Evolutionary conservation across 768 basidiomycete genomes (phyloP).

Genomic region (Boletus eberwhitei): DNA sequence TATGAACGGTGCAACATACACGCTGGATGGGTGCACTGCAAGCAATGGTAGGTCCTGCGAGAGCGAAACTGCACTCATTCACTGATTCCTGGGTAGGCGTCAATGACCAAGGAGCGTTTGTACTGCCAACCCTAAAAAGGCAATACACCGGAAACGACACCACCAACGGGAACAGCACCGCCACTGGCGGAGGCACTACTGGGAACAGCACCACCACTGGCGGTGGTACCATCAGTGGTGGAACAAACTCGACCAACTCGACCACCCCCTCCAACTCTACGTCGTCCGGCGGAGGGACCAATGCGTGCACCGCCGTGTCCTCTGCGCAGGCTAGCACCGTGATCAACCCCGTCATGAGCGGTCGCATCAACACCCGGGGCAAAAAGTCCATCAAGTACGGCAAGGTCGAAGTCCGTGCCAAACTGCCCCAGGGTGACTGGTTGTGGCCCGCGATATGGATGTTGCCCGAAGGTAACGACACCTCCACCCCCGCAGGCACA

Average conservation of each 20-base stretch:
- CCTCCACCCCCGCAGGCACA: constrained; percentile 15
- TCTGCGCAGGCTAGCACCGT: constrained; percentile 31
- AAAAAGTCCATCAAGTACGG: constrained; percentile 51
- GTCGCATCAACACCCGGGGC: constrained; percentile 50
- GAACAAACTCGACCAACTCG: constrained; percentile 24
- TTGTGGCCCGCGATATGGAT: constrained; percentile 34
- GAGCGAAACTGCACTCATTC: background rate
- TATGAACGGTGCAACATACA: constrained; percentile 38
- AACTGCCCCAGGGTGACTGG: constrained; percentile 54
- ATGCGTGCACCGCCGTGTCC: constrained; percentile 43
- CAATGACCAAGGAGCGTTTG: constrained; percentile 25
- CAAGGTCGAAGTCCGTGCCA: constrained; percentile 58
- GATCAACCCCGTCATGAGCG: constrained; percentile 54
- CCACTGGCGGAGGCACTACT: background rate
- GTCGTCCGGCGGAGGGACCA: constrained; percentile 8
- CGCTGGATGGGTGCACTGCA: constrained; percentile 36
- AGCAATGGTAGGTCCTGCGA: constrained; percentile 2
- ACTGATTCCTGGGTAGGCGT: constrained; percentile 10
- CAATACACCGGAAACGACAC: constrained; percentile 16
- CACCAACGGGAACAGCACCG: background rate
- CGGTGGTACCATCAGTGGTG: constrained; percentile 1
- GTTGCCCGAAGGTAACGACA: constrained; percentile 26
- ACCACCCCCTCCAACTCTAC: constrained; percentile 22
- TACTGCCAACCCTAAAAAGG: constrained; percentile 22
- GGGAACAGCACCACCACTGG: constrained; percentile 4